These are phyloP conservation scores for Arxiozyma slooffiae DNA, from an alignment of 1,139 yeast genomes.

Conservation along the genomic window DNA sequence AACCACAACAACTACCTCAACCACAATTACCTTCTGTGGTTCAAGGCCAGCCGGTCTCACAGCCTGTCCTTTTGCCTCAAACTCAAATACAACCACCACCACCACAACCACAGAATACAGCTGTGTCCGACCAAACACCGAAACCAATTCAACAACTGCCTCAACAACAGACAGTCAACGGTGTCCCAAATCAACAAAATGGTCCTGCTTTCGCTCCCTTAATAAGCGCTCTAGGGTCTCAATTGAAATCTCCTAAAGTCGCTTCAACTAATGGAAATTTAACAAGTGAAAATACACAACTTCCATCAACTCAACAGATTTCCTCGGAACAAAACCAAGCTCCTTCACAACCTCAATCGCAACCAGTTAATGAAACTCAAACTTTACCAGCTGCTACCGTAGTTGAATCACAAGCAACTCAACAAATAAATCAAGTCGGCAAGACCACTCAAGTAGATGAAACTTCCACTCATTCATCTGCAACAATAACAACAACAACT, in stretches of 20 bases:
- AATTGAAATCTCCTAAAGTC: slow-evolving; percentile 5
- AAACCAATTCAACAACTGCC: not conserved
- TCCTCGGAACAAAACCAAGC: not conserved
- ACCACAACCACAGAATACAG: not conserved
- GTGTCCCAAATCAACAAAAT: slow-evolving; percentile 3
- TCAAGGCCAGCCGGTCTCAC: not conserved
- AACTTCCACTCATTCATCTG: not conserved
- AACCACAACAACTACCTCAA: slow-evolving; percentile 5
- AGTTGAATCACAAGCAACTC: slow-evolving; percentile 15
- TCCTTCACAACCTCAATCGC: slow-evolving; percentile 9
- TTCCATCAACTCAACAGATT: slow-evolving; percentile 4
- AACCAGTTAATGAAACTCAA: not conserved
- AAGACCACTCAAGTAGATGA: slow-evolving; percentile 9
- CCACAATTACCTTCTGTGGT: not conserved
- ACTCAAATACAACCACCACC: slow-evolving; percentile 6
- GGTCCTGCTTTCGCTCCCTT: slow-evolving; percentile 14
- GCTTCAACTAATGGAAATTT: not conserved
- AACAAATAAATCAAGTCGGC: slow-evolving; percentile 20
- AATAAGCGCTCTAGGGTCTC: slow-evolving; percentile 13
- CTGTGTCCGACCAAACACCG: not conserved
- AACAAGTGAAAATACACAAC: slow-evolving; percentile 2
- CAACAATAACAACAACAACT: slow-evolving; percentile 5
- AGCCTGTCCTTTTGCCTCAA: slow-evolving; percentile 1
- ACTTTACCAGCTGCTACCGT: slow-evolving; percentile 6
- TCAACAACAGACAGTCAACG: not conserved